These are phyloP conservation scores for Friedmanniomyces endolithicus DNA, from an alignment of 495 filamentous ascomycete species.

Conservation along the genomic window DNA sequence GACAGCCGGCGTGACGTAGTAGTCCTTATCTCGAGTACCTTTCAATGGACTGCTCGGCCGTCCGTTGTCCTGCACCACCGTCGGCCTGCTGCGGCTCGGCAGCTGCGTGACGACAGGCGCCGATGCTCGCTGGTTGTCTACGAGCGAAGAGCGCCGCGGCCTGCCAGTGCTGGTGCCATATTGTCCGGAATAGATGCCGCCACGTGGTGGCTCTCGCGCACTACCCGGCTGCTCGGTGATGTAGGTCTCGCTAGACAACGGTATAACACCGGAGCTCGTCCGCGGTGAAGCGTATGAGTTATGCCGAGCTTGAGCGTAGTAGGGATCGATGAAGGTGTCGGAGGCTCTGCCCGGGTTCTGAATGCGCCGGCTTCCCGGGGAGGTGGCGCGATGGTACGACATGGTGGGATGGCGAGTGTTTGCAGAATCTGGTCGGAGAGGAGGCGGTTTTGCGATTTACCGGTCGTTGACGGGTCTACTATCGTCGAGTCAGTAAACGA, in stretches of 20 bases:
- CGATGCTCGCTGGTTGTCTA: slow-evolving; percentile 10
- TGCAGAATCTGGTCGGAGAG: background rate
- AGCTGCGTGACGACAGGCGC: background rate
- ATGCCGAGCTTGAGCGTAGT: slow-evolving; percentile 5
- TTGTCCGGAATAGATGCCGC: background rate
- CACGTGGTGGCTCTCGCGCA: background rate
- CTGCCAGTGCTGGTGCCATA: slow-evolving; percentile 1
- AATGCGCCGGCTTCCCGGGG: slow-evolving; percentile 15
- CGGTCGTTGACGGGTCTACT: background rate
- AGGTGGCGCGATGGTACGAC: slow-evolving; percentile 14
- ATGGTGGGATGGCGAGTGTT: background rate
- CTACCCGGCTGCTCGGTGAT: slow-evolving; percentile 5
- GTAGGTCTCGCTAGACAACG: slow-evolving; percentile 19
- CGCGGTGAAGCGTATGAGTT: slow-evolving; percentile 8
- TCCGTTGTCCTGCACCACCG: slow-evolving; percentile 16
- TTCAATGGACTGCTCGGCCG: slow-evolving; percentile 19
- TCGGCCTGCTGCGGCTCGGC: slow-evolving; percentile 16
- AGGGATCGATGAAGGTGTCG: slow-evolving; percentile 14
- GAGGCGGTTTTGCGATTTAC: background rate
- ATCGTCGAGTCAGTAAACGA: background rate
- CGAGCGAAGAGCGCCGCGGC: slow-evolving; percentile 15
- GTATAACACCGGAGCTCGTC: slow-evolving; percentile 19
- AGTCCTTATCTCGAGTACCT: slow-evolving; percentile 10
- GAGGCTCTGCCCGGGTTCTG: slow-evolving; percentile 13
- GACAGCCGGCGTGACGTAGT: slow-evolving; percentile 23